These are phyloP conservation scores for Aspergillus udagawae DNA, from an alignment of 2,329 filamentous ascomycete genomes.

Conservation along the genomic window DNA sequence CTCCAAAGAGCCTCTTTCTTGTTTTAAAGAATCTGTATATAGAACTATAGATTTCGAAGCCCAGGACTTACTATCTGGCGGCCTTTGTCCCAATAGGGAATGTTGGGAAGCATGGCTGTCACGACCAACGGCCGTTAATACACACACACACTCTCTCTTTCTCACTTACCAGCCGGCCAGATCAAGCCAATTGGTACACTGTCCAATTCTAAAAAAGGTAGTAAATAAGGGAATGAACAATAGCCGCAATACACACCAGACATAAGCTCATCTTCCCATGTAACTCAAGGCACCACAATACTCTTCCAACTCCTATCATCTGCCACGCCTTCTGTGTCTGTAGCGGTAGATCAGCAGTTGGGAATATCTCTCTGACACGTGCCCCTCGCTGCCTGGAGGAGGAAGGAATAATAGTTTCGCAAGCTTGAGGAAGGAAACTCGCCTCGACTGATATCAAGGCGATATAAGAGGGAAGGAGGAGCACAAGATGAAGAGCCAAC, in stretches of 20 bases:
- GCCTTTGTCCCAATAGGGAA: no score
- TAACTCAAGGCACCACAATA: slow-evolving; percentile 3
- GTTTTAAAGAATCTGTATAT: no score
- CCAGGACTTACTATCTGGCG: no score
- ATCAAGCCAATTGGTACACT: no score
- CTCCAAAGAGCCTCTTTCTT: no score
- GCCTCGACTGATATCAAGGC: slow-evolving; percentile 1
- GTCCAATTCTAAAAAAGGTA: neutral
- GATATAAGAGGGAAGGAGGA: slow-evolving; percentile 2
- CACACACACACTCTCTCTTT: no score
- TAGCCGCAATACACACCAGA: neutral
- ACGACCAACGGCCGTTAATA: no score
- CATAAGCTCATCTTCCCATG: slow-evolving; percentile 7
- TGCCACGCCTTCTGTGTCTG: neutral
- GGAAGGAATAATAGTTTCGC: slow-evolving; percentile 1
- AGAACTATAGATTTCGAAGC: no score
- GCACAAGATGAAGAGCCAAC: neutral
- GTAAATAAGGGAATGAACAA: neutral
- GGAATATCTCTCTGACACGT: neutral
- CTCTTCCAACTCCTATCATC: neutral
- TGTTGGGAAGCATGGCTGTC: no score
- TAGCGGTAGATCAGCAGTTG: neutral
- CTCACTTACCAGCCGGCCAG: no score
- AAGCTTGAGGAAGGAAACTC: neutral
- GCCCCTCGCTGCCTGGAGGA: neutral